These are phyloP conservation scores for Candolleomyces eurysporus DNA, from an alignment of 768 basidiomycete species.

Conservation along the genomic window DNA sequence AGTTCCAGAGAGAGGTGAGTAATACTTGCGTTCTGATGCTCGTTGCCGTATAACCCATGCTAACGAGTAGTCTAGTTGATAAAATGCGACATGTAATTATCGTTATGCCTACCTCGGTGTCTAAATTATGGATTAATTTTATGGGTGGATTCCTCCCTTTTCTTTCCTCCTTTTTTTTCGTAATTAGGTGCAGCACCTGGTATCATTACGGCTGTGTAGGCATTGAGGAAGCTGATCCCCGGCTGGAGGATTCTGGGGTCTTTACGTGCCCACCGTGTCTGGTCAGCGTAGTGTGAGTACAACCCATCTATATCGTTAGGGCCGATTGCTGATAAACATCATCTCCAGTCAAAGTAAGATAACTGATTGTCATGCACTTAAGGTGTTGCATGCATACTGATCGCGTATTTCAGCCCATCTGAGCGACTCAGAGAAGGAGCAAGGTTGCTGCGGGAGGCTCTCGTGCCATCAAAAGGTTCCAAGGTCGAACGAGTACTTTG, in stretches of 20 bases:
- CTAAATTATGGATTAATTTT: neutral
- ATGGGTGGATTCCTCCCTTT: neutral
- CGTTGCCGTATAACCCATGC: neutral
- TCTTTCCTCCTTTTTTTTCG: neutral
- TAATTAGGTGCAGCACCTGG: slow-evolving; percentile 41
- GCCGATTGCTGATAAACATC: neutral
- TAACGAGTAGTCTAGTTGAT: slow-evolving; percentile 19
- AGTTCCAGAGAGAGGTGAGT: slow-evolving; percentile 7
- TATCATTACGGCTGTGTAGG: slow-evolving; percentile 51
- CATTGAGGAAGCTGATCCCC: slow-evolving; percentile 29
- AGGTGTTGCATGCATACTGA: neutral
- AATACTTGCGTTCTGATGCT: neutral
- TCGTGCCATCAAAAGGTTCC: slow-evolving; percentile 21
- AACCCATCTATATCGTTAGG: slow-evolving; percentile 1
- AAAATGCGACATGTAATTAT: slow-evolving; percentile 22
- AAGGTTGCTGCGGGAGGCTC: slow-evolving; percentile 21
- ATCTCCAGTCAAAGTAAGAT: neutral
- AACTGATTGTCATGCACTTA: neutral
- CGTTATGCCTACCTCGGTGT: neutral
- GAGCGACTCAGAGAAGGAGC: slow-evolving; percentile 4
- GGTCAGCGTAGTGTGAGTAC: slow-evolving; percentile 22
- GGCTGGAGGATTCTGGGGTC: slow-evolving; percentile 22
- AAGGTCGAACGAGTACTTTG: slow-evolving; percentile 22
- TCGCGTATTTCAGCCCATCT: neutral
- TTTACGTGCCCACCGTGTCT: slow-evolving; percentile 44